These are phyloP conservation scores for Lithocarpus polystachyus DNA, from an alignment of 306 rosid species.

Conservation along the genomic window DNA sequence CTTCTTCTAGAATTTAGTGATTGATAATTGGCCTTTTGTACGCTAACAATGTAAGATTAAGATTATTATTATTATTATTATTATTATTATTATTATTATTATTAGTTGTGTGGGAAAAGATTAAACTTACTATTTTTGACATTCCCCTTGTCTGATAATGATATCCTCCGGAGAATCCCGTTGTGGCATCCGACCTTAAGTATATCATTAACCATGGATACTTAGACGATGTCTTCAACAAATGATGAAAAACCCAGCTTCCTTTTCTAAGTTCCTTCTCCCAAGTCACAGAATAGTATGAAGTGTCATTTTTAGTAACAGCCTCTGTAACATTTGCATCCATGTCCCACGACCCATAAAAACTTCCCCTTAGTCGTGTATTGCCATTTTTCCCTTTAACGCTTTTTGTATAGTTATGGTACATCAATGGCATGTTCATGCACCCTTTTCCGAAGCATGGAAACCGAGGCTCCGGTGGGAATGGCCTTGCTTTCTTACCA, in stretches of 20 bases:
- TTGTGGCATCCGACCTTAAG: slow-evolving; percentile 58
- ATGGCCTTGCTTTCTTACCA: slow-evolving; percentile 37
- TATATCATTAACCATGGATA: slow-evolving; percentile 70
- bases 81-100: too few relatives aligned
- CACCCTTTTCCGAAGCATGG: slow-evolving; percentile 62
- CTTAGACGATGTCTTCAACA: slow-evolving; percentile 50
- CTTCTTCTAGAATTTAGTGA: too few relatives aligned
- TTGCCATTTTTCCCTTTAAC: slow-evolving; percentile 26
- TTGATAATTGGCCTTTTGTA: too few relatives aligned
- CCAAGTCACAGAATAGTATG: slow-evolving; percentile 54
- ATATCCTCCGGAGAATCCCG: slow-evolving; percentile 54
- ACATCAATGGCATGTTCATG: slow-evolving; percentile 54
- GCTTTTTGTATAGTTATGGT: slow-evolving; percentile 41
- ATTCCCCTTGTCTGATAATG: slow-evolving; percentile 54
- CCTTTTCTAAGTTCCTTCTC: slow-evolving; percentile 43
- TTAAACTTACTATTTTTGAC: slow-evolving; percentile 48
- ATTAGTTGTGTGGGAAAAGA: not conserved
- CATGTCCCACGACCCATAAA: slow-evolving; percentile 54
- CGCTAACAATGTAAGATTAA: too few relatives aligned
- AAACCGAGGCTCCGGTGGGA: slow-evolving; percentile 24
- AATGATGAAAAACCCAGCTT: slow-evolving; percentile 52
- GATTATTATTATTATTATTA: too few relatives aligned
- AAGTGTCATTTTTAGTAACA: slow-evolving; percentile 18
- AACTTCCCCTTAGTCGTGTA: slow-evolving; percentile 37
- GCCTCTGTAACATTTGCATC: slow-evolving; percentile 20